Percentiles rank a stretch among this genome's conserved stretches.
phyloP scores from a whole-genome alignment of 352 stramenopile genomes.

The Globisporangium polare region DNA sequence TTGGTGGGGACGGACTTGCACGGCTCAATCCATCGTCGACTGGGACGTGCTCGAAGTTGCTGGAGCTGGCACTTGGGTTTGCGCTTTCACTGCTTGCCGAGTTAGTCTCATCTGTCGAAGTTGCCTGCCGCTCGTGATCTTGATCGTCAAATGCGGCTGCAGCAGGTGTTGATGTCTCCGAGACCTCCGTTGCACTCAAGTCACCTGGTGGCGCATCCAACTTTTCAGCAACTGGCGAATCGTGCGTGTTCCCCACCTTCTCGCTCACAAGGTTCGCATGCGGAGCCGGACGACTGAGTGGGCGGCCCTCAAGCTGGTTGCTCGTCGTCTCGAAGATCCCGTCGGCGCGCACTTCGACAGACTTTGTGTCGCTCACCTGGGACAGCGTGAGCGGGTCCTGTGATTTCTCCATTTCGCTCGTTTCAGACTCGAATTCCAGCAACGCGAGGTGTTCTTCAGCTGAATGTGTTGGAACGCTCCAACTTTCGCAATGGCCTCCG shows the following conservation, averaged over 20 bases:
- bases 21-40: too few species aligned
- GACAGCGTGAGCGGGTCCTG: background rate
- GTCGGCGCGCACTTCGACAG: slow-evolving; percentile 7
- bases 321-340: slow-evolving; percentile 11
- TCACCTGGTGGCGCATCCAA: background rate
- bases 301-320: slow-evolving; percentile 3
- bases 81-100: background rate
- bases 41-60: too few species aligned
- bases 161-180: background rate
- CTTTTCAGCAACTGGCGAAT: background rate
- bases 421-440: too few species aligned
- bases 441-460: too few species aligned
- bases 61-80: background rate
- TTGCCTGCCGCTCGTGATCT: background rate
- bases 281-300: background rate
- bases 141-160: background rate
- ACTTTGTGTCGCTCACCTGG: background rate
- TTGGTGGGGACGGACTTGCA: too few species aligned
- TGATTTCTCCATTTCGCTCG: background rate
- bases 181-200: background rate
- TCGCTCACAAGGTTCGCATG: background rate
- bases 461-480: too few species aligned
- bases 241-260: background rate
- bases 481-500: background rate
- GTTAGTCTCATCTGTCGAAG: background rate